phyloP scores from a whole-genome alignment of 345 rosid genomes.

The Isatis tinctoria region DNA sequence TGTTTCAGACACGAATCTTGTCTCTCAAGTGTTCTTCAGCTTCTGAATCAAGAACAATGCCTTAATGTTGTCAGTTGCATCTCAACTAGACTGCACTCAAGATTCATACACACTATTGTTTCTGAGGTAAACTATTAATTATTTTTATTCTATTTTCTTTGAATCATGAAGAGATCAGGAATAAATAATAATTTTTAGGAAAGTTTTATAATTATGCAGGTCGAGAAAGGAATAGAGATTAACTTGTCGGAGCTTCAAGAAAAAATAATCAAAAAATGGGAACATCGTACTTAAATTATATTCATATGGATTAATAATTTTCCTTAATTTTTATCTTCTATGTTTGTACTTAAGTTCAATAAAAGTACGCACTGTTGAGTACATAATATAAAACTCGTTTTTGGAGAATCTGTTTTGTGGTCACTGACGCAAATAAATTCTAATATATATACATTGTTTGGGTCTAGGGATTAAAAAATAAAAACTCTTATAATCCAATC shows the following conservation, averaged over 20 bases:
- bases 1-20: constrained; percentile 9
- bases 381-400: too few species aligned
- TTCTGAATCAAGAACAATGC: constrained; percentile 17
- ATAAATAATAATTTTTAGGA: background rate
- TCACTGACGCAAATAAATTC: too few species aligned
- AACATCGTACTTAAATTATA: background rate
- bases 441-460: too few species aligned
- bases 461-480: too few species aligned
- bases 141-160: background rate
- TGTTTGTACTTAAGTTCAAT: too few species aligned
- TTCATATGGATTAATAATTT: too few species aligned
- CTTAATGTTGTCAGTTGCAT: constrained; percentile 25
- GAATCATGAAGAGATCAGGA: background rate
- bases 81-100: background rate
- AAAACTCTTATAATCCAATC: too few species aligned
- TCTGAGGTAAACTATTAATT: constrained; percentile 7
- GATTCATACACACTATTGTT: constrained; percentile 24
- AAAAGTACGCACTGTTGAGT: too few species aligned
- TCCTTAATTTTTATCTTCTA: too few species aligned
- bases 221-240: constrained; percentile 10
- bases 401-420: too few species aligned
- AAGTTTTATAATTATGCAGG: background rate
- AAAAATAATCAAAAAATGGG: constrained; percentile 7
- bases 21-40: constrained; percentile 25
- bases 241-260: constrained; percentile 7